Conservation (phyloP, 108 stramenopile genomes). For the Stephanodiscus minutulus region DNA sequence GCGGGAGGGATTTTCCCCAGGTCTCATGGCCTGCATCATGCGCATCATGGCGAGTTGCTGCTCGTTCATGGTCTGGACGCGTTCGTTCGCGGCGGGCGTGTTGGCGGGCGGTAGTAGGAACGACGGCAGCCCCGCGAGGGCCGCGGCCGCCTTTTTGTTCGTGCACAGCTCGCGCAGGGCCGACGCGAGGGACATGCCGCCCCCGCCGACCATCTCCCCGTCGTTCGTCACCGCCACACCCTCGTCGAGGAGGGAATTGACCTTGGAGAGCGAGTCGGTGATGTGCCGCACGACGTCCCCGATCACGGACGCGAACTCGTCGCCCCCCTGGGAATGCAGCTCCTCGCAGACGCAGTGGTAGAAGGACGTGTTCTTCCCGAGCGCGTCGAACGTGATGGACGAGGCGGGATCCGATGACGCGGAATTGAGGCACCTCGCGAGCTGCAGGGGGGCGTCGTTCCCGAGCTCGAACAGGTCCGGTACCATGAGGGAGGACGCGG, state of each 20-base stretch:
- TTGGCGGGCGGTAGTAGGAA: conserved; percentile 69
- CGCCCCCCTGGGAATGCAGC: conserved; percentile 61
- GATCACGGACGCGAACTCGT: conserved; percentile 55
- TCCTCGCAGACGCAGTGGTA: conserved; percentile 79
- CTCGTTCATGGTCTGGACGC: conserved; percentile 25
- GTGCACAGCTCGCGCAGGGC: conserved; percentile 66
- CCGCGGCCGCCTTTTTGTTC: conserved; percentile 72
- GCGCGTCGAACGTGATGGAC: conserved; percentile 70
- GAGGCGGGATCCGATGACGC: conserved; percentile 48
- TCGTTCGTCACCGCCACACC: background rate
- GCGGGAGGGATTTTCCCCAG: background rate
- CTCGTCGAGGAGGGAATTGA: conserved; percentile 55
- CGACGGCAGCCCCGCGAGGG: conserved; percentile 43
- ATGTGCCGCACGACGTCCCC: conserved; percentile 38
- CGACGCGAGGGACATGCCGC: conserved; percentile 55
- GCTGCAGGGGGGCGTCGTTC: conserved; percentile 52
- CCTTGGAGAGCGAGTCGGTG: conserved; percentile 44
- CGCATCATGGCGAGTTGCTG: conserved; percentile 51
- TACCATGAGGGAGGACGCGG: conserved; percentile 71
- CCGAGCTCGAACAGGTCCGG: conserved; percentile 79
- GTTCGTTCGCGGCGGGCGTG: conserved; percentile 57
- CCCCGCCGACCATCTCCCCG: conserved; percentile 25
- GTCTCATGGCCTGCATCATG: conserved; percentile 57
- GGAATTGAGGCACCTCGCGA: conserved; percentile 54
- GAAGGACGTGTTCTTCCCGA: conserved; percentile 62